Percentiles rank a stretch among this genome's conserved stretches.
Conservation (phyloP, 495 filamentous ascomycete genomes). For the Penicillium verhagenii region DNA sequence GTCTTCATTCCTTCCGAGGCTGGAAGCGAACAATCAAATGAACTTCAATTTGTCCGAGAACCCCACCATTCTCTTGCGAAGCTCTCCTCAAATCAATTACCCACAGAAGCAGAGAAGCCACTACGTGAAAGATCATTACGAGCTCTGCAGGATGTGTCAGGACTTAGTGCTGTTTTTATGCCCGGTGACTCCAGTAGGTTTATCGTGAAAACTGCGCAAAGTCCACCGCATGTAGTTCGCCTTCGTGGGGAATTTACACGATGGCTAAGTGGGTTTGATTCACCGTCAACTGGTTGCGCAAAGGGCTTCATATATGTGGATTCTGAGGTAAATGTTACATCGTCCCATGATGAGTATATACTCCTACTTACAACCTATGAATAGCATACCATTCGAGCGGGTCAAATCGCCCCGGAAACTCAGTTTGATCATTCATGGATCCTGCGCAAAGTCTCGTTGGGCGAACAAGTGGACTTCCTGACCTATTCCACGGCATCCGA, state of each 20-base stretch:
- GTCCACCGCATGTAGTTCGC: slow-evolving; percentile 68
- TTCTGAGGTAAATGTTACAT: slow-evolving; percentile 37
- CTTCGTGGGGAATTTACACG: slow-evolving; percentile 63
- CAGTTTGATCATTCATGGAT: slow-evolving; percentile 72
- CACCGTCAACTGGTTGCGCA: slow-evolving; percentile 57
- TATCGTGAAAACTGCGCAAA: slow-evolving; percentile 73
- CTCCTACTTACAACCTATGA: slow-evolving; percentile 17
- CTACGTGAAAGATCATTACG: slow-evolving; percentile 54
- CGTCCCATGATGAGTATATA: neutral
- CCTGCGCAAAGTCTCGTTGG: slow-evolving; percentile 64
- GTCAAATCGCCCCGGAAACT: slow-evolving; percentile 60
- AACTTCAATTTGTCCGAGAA: slow-evolving; percentile 75
- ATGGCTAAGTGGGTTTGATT: slow-evolving; percentile 70
- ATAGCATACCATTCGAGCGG: slow-evolving; percentile 63
- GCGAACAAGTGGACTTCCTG: slow-evolving; percentile 68
- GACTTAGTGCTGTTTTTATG: slow-evolving; percentile 76
- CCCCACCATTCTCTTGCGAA: slow-evolving; percentile 58
- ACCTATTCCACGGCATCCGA: slow-evolving; percentile 71
- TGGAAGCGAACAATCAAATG: slow-evolving; percentile 30
- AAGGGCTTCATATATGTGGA: slow-evolving; percentile 81
- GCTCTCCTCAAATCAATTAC: slow-evolving; percentile 31
- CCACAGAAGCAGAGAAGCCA: slow-evolving; percentile 34
- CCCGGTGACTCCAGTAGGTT: slow-evolving; percentile 76
- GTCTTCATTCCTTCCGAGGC: slow-evolving; percentile 45
- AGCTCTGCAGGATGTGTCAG: slow-evolving; percentile 62